phyloP scores from a whole-genome alignment of 1,284 basidiomycete species.

The Leccinum griseonigrum region DNA sequence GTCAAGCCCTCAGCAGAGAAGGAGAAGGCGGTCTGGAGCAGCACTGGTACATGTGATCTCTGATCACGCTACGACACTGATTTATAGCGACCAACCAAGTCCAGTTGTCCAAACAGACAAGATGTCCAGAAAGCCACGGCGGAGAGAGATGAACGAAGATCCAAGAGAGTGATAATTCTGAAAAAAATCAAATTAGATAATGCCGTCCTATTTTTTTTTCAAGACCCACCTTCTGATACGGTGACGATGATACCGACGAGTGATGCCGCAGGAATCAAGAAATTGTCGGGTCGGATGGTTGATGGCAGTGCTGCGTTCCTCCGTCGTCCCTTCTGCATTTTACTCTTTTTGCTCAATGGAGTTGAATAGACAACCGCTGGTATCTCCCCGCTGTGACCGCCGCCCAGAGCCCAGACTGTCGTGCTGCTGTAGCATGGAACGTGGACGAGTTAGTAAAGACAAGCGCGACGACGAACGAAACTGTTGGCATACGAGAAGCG shows the following conservation, averaged over 20 bases:
- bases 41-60: not conserved
- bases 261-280: not conserved
- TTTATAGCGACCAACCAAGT: not conserved
- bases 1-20: not conserved
- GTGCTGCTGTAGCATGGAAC: too few species aligned
- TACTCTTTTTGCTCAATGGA: not conserved
- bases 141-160: not conserved
- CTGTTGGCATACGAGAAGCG: too few species aligned
- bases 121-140: not conserved
- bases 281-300: not conserved
- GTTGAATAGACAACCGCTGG: too few species aligned
- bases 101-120: too few species aligned
- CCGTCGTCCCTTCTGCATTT: not conserved
- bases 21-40: not conserved
- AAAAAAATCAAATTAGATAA: not conserved
- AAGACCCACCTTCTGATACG: not conserved
- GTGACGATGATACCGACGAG: not conserved
- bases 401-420: too few species aligned
- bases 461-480: too few species aligned
- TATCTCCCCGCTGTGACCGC: too few species aligned
- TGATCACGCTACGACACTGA: not conserved
- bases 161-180: not conserved
- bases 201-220: not conserved
- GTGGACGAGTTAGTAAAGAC: too few species aligned
- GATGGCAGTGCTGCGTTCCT: not conserved